These are phyloP conservation scores for Talaromyces sp. DNA, from an alignment of 2,329 filamentous ascomycete genomes.

Conservation along the genomic window DNA sequence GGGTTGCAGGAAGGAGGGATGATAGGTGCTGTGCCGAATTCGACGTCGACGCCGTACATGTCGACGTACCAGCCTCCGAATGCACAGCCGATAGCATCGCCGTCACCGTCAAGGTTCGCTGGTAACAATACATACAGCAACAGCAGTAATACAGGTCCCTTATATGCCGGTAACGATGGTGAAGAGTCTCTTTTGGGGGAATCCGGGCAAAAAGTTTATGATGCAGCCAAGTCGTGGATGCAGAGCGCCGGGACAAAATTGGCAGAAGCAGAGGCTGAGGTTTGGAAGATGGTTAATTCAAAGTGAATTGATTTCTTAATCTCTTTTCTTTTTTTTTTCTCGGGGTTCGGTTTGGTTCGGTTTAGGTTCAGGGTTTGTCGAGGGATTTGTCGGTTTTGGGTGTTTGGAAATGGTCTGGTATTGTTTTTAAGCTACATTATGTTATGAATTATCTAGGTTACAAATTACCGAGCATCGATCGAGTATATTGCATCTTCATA, in stretches of 20 bases:
- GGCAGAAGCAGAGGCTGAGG: slow-evolving; percentile 42
- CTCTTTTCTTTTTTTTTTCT: background rate
- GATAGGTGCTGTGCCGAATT: background rate
- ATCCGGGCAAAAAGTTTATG: slow-evolving; percentile 27
- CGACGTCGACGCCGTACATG: slow-evolving; percentile 7
- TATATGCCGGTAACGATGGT: slow-evolving; percentile 15
- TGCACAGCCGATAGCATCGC: background rate
- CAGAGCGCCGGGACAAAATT: slow-evolving; percentile 36
- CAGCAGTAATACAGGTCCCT: background rate
- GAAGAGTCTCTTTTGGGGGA: background rate
- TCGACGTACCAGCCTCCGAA: slow-evolving; percentile 14
- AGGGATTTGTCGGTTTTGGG: background rate
- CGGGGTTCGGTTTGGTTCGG: background rate
- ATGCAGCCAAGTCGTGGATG: slow-evolving; percentile 40
- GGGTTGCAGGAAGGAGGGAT: background rate
- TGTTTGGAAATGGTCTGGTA: background rate
- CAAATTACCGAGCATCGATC: no score
- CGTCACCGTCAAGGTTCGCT: background rate
- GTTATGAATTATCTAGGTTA: no score
- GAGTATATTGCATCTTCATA: no score
- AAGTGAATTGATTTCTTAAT: slow-evolving; percentile 1
- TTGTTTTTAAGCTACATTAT: background rate
- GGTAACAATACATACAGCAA: background rate
- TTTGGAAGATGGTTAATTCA: slow-evolving; percentile 45
- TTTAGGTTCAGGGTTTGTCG: background rate